Evolutionary conservation across 2,329 filamentous ascomycete species (phyloP).

Genomic region (Macroventuria anomochaeta): DNA sequence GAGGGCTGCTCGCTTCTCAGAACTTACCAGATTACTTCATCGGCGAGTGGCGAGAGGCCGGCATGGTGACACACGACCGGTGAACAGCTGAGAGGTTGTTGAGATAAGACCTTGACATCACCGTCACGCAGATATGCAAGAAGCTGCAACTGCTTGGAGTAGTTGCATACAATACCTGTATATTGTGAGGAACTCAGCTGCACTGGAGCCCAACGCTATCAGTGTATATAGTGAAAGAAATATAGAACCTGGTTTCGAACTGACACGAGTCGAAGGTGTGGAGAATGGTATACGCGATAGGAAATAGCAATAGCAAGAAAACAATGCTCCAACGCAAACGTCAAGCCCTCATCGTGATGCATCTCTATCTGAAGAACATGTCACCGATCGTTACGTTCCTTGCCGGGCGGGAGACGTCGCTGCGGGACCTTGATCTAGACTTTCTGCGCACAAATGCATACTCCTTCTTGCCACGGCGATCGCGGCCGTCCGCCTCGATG

Average conservation of each 20-base stretch:
- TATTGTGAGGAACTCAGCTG: not conserved
- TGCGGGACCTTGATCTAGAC: slow-evolving; percentile 39
- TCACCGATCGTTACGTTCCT: slow-evolving; percentile 43
- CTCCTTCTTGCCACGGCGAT: slow-evolving; percentile 48
- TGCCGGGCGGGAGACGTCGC: slow-evolving; percentile 39
- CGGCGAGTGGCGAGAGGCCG: slow-evolving; percentile 5
- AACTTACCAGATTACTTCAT: not conserved
- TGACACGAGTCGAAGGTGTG: not conserved
- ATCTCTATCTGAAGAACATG: slow-evolving; percentile 37
- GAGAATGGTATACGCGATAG: slow-evolving; percentile 17
- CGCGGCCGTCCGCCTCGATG: slow-evolving; percentile 51
- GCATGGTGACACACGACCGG: slow-evolving; percentile 24
- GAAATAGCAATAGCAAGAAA: not conserved
- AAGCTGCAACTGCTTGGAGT: not conserved
- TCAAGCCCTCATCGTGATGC: not conserved
- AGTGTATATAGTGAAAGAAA: not conserved
- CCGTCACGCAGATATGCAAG: slow-evolving; percentile 1
- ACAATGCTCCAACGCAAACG: not conserved
- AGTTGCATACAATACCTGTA: slow-evolving; percentile 8
- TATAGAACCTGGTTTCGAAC: not conserved
- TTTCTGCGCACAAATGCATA: slow-evolving; percentile 55
- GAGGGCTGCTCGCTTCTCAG: not conserved
- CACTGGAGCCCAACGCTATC: not conserved
- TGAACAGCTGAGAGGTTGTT: slow-evolving; percentile 23
- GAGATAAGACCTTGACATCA: slow-evolving; percentile 12